phyloP scores from a whole-genome alignment of 75 land plant genomes.

The Pinus tabuliformis region DNA sequence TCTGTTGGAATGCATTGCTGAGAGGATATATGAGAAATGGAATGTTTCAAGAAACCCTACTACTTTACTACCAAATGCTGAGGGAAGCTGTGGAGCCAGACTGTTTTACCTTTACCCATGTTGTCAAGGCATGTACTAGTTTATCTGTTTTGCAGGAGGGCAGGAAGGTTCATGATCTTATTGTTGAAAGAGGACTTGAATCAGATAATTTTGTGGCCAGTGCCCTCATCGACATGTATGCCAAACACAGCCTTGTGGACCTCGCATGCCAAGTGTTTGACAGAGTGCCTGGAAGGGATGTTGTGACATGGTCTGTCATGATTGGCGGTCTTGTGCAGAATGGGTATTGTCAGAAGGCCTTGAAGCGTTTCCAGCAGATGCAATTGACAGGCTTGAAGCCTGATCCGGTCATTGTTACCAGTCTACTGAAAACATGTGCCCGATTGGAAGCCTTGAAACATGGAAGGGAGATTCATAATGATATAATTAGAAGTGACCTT shows the following conservation, averaged over 20 bases:
- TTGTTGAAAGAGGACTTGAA: constrained; percentile 2
- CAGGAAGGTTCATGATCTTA: constrained; percentile 12
- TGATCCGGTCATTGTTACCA: constrained; percentile 28
- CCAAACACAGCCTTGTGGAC: not conserved
- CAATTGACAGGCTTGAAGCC: constrained; percentile 23
- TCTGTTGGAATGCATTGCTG: constrained; percentile 26
- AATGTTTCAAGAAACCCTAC: not conserved
- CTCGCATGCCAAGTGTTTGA: constrained; percentile 6
- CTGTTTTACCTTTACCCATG: constrained; percentile 9
- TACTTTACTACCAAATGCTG: constrained; percentile 7
- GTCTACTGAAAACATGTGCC: constrained; percentile 47
- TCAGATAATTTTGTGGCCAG: constrained; percentile 5
- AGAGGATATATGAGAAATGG: constrained; percentile 10
- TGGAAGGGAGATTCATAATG: constrained; percentile 50
- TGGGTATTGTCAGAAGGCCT: constrained; percentile 9
- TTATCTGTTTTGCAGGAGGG: constrained; percentile 5
- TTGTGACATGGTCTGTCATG: constrained; percentile 17
- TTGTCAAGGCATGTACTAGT: constrained; percentile 13
- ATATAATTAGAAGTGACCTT: constrained; percentile 14
- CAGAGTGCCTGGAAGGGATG: not conserved
- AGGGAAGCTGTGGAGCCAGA: constrained; percentile 14
- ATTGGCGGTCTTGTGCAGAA: constrained; percentile 1
- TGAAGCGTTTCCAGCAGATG: constrained; percentile 42
- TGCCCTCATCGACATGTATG: constrained; percentile 5
- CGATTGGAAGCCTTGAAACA: constrained; percentile 15